Percentiles rank a stretch among this genome's conserved stretches.
phyloP scores from a whole-genome alignment of 495 filamentous ascomycete species.

The Neurospora sp. region DNA sequence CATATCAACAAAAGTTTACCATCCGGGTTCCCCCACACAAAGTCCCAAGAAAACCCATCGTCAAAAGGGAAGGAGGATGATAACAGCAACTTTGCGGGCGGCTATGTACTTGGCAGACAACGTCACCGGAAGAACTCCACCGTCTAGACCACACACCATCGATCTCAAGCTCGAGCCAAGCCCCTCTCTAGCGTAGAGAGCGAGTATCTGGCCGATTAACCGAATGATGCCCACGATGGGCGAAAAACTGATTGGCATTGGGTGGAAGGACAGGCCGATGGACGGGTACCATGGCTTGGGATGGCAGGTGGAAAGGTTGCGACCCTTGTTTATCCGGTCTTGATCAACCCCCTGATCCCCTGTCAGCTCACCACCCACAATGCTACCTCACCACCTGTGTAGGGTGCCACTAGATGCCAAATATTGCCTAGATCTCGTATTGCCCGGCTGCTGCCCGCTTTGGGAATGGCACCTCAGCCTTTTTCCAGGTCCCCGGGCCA shows the following conservation, averaged over 20 bases:
- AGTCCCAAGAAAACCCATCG: background rate
- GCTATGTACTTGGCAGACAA: background rate
- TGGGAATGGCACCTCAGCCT: background rate
- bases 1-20: background rate
- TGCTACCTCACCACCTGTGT: background rate
- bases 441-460: background rate
- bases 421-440: background rate
- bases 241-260: background rate
- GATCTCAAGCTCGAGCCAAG: background rate
- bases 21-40: background rate
- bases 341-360: background rate
- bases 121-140: background rate
- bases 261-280: background rate
- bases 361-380: background rate
- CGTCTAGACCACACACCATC: background rate
- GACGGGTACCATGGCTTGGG: background rate
- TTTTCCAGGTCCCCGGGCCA: background rate
- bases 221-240: background rate
- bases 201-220: background rate
- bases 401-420: background rate
- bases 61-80: background rate
- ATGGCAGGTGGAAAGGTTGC: background rate
- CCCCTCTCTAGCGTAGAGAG: background rate
- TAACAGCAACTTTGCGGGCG: background rate
- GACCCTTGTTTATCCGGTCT: background rate